Conservation (phyloP, 2,329 filamentous ascomycete species). For the Epichloe bromicola region DNA sequence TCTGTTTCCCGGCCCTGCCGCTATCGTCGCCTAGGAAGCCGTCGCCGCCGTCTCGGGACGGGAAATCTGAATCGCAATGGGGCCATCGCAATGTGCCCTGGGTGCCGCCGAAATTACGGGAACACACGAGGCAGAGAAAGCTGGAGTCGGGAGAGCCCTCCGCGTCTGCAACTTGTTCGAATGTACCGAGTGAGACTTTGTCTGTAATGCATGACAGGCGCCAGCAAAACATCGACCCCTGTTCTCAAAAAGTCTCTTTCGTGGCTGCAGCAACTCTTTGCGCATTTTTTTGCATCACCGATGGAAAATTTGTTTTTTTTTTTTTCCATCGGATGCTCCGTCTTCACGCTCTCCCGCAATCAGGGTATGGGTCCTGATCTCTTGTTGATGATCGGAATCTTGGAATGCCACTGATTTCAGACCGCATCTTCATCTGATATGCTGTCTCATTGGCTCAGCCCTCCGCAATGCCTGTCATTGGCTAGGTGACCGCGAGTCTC, state of each 20-base stretch:
- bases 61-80: not conserved
- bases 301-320: not conserved
- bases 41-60: not conserved
- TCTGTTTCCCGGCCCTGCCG: not conserved
- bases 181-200: not conserved
- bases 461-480: too few species aligned
- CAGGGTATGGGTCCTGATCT: too few species aligned
- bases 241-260: not conserved
- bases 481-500: too few species aligned
- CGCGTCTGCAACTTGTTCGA: not conserved
- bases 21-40: not conserved
- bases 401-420: too few species aligned
- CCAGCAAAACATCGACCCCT: not conserved
- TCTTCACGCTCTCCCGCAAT: not conserved
- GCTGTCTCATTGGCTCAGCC: too few species aligned
- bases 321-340: not conserved
- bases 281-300: not conserved
- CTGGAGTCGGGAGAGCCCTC: not conserved
- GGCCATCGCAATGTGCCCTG: not conserved
- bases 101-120: not conserved
- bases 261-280: not conserved
- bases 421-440: too few species aligned
- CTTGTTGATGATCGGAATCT: too few species aligned
- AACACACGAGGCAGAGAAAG: too few species aligned
- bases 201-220: not conserved